Evolutionary conservation across 305 asterid species (phyloP), one percentile per base, ranked within the genome.

Genomic region (Fraxinus nigra): DNA sequence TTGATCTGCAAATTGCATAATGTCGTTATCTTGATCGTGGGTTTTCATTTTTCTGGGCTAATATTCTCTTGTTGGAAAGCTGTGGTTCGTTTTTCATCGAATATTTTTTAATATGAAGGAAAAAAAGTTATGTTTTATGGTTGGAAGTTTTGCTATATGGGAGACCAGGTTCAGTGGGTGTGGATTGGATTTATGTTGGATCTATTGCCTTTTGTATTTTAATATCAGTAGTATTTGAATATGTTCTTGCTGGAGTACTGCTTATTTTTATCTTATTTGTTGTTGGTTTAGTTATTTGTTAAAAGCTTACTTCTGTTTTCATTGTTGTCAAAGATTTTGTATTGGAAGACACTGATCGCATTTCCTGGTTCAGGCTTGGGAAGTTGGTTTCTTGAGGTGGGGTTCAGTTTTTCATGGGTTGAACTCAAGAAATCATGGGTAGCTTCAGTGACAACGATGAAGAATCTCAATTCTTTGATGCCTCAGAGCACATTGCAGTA

Each of bases 171-270:
- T 90, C 95, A 90, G 79, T 90, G 94, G 80, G 89, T 81, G 89
- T 89, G 91, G 91, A 88, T 93, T 87, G 93, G 97, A 94, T 94
- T 97, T 94, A 88, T 94, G 97, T 85, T 92, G 90, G 95, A 93
- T 93, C 93, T 85, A 79, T 84, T 88, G 83, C 85, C 63, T 83
- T 72, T 81, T 75, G 72, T 80, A 75, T 75, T 61, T 22, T 88
- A 43, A 75, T 40, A 81, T 70, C 86, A 74, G 77, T 85, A 80
- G 79, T 79, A 74, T 56, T 90, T 89, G 78, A 88, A 82, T 87
- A 76, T 85, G 85, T 84, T 87, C 89, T 81, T 82, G 84, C 85
- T 88, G 88, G 82, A 85, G 30, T 54, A 81, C 13, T 38, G 46
- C 80, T 81, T 81, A 16, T 35, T 77, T 81, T 65, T 75, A 83